phyloP scores from a whole-genome alignment of 2,329 filamentous ascomycete species.

The Shiraia bambusicola region DNA sequence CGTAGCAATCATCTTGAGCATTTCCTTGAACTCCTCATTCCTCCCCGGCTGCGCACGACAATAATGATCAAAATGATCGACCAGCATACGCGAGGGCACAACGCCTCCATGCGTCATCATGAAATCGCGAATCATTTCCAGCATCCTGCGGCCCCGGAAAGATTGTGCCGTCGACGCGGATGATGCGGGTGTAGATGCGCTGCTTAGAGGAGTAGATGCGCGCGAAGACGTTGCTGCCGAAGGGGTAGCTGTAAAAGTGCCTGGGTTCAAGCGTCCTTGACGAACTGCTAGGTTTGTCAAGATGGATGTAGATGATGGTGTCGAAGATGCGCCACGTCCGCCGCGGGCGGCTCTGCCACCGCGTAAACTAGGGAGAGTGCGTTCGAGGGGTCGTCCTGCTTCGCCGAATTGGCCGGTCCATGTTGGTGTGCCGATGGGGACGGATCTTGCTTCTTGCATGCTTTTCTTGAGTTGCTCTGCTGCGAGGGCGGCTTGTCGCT shows the following conservation, averaged over 20 bases:
- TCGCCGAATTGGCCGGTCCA: constrained; percentile 88
- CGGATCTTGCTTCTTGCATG: constrained; percentile 67
- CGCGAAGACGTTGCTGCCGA: constrained; percentile 24
- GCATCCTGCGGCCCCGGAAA: constrained; percentile 46
- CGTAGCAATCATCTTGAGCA: constrained; percentile 73
- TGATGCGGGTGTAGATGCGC: no score
- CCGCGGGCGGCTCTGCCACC: constrained; percentile 44
- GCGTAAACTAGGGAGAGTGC: constrained; percentile 41
- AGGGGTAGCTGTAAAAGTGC: constrained; percentile 2
- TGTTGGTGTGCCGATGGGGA: constrained; percentile 83
- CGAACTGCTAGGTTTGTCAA: constrained; percentile 48
- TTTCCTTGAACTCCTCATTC: constrained; percentile 73
- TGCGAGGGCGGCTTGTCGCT: constrained; percentile 74
- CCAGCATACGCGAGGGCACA: constrained; percentile 79
- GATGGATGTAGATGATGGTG: constrained; percentile 46
- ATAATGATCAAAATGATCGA: constrained; percentile 85
- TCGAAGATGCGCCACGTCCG: constrained; percentile 41
- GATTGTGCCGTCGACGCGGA: constrained; percentile 25
- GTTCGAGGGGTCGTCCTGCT: constrained; percentile 62
- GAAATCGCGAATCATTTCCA: constrained; percentile 69
- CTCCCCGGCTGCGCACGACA: constrained; percentile 70
- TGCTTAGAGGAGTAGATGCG: constrained; percentile 30
- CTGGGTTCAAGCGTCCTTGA: constrained; percentile 34
- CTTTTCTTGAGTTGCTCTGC: constrained; percentile 74
- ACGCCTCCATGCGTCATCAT: constrained; percentile 75